Conservation (phyloP, 768 basidiomycete species). For the Auricularia sp. region DNA sequence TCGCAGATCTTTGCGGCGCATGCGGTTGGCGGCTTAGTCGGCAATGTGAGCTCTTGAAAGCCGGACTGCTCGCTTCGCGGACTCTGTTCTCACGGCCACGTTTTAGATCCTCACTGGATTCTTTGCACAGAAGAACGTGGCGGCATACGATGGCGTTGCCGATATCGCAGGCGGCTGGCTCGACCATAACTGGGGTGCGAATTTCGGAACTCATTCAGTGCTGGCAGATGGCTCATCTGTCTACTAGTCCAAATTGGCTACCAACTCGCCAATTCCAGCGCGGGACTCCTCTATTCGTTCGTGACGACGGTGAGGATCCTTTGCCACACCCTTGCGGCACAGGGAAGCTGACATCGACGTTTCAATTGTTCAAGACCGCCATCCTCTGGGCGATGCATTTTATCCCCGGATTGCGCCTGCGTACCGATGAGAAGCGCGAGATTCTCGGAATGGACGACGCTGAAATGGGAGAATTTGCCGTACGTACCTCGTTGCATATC, state of each 20-base stretch:
- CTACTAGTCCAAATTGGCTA: conserved; percentile 60
- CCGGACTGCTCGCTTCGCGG: background rate
- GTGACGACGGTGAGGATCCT: conserved; percentile 6
- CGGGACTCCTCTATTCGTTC: conserved; percentile 41
- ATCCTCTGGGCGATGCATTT: conserved; percentile 30
- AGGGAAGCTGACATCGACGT: conserved; percentile 30
- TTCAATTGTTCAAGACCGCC: conserved; percentile 39
- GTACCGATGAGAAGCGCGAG: conserved; percentile 47
- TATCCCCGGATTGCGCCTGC: conserved; percentile 49
- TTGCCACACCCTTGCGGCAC: too few relatives aligned
- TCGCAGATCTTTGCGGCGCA: conserved; percentile 61
- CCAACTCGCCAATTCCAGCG: conserved; percentile 57
- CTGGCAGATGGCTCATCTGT: background rate
- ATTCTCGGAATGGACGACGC: conserved; percentile 59
- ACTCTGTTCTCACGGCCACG: background rate
- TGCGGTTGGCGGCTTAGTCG: conserved; percentile 75
- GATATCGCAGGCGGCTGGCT: conserved; percentile 56
- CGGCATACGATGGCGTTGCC: conserved; percentile 56
- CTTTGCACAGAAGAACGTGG: conserved; percentile 58
- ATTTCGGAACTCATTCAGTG: background rate
- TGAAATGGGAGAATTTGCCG: conserved; percentile 63
- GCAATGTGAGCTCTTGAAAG: conserved; percentile 17
- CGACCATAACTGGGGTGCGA: conserved; percentile 46
- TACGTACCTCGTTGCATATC: background rate
- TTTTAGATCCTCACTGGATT: conserved; percentile 55